These are phyloP conservation scores for Ogataea angusta DNA, from an alignment of 805 yeast species.

Conservation along the genomic window DNA sequence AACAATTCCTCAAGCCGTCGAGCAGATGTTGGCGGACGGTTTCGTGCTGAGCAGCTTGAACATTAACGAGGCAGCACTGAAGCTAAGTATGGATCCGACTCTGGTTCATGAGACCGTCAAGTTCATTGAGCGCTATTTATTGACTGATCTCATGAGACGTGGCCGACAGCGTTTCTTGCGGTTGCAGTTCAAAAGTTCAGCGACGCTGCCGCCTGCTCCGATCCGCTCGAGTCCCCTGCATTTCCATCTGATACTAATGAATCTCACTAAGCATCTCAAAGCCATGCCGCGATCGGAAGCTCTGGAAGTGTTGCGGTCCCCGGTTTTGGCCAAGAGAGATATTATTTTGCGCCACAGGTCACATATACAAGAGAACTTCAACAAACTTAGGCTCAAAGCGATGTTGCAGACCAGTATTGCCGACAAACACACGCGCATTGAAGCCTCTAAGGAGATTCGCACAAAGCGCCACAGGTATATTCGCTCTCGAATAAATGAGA, in stretches of 20 bases:
- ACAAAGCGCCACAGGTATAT: neutral
- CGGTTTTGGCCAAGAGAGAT: neutral
- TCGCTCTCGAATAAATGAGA: neutral
- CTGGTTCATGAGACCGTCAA: conserved; percentile 22
- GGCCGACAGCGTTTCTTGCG: conserved; percentile 4
- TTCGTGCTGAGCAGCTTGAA: conserved; percentile 27
- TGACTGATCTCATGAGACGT: conserved; percentile 21
- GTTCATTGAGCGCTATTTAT: conserved; percentile 27
- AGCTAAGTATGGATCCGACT: conserved; percentile 19
- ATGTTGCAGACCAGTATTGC: neutral
- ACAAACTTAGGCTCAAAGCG: neutral
- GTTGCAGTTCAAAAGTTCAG: conserved; percentile 7
- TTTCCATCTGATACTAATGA: conserved; percentile 11
- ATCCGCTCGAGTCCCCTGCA: conserved; percentile 4
- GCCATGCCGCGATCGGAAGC: neutral
- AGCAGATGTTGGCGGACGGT: conserved; percentile 21
- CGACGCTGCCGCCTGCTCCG: neutral
- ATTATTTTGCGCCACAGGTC: neutral
- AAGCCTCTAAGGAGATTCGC: neutral
- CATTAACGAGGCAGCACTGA: conserved; percentile 28
- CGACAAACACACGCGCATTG: neutral
- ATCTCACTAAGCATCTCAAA: conserved; percentile 1
- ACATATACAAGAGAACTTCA: neutral
- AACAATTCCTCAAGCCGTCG: conserved; percentile 18
- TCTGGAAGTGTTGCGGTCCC: neutral